Evolutionary conservation across 495 filamentous ascomycete species (phyloP).

Genomic region (Lepidopterella palustris): DNA sequence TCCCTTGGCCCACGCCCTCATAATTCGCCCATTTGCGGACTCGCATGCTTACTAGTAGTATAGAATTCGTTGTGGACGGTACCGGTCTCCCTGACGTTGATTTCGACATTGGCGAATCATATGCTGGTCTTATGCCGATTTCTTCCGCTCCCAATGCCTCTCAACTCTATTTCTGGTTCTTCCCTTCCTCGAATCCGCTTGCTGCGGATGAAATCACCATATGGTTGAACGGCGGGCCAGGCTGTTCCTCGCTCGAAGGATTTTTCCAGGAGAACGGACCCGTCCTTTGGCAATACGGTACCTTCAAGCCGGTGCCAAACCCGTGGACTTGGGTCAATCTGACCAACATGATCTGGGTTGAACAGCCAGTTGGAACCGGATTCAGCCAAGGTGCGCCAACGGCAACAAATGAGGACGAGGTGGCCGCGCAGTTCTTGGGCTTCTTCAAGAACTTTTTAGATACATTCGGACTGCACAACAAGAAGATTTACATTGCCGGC

Average conservation of each 20-base stretch:
- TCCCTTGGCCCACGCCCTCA: too few species aligned
- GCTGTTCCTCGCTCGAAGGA: conserved; percentile 37
- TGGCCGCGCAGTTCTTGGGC: conserved; percentile 52
- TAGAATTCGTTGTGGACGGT: conserved; percentile 38
- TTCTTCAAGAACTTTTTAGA: conserved; percentile 61
- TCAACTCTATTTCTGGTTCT: conserved; percentile 42
- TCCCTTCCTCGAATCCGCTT: conserved; percentile 27
- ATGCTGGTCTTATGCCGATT: conserved; percentile 39
- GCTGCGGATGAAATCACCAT: conserved; percentile 32
- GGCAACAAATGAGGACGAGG: conserved; percentile 49
- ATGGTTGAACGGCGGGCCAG: conserved; percentile 37
- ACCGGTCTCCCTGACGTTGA: conserved; percentile 36
- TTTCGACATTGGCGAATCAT: conserved; percentile 41
- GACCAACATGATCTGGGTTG: conserved; percentile 69
- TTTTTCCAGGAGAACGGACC: conserved; percentile 40
- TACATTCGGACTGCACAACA: conserved; percentile 53
- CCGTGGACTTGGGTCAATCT: conserved; percentile 58
- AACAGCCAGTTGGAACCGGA: conserved; percentile 73
- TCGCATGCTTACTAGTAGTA: not conserved
- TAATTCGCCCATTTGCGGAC: too few species aligned
- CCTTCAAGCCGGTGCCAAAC: conserved; percentile 30
- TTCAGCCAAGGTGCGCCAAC: conserved; percentile 51
- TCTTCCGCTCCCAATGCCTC: conserved; percentile 27
- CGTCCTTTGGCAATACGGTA: conserved; percentile 39
- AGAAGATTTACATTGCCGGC: conserved; percentile 57